phyloP scores from a whole-genome alignment of 768 basidiomycete species.

The Suillus sp. region DNA sequence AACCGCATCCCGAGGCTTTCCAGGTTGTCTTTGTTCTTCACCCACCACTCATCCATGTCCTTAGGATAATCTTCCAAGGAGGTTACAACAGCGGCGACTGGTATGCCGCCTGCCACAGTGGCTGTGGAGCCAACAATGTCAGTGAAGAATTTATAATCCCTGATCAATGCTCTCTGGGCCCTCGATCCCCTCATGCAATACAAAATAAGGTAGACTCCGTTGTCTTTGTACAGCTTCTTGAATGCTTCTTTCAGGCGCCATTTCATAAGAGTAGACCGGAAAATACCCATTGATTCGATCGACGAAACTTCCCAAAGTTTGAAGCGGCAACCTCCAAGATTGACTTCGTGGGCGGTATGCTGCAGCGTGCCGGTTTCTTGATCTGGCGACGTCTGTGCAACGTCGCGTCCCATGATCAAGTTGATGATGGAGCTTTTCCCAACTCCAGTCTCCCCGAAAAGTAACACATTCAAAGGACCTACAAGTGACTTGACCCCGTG shows the following conservation, averaged over 20 bases:
- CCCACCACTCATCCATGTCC: constrained; percentile 40
- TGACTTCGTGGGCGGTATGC: neutral
- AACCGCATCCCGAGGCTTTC: constrained; percentile 29
- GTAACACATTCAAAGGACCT: neutral
- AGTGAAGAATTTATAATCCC: constrained; percentile 28
- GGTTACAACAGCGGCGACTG: constrained; percentile 42
- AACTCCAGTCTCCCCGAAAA: constrained; percentile 6
- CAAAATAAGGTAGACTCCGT: constrained; percentile 32
- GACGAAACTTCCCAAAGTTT: constrained; percentile 1
- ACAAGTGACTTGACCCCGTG: neutral
- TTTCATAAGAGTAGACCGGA: constrained; percentile 8
- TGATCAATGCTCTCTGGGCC: constrained; percentile 26
- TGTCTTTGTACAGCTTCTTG: constrained; percentile 25
- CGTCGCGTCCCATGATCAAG: neutral
- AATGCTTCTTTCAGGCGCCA: constrained; percentile 25
- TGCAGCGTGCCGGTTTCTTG: neutral
- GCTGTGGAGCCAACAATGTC: constrained; percentile 3
- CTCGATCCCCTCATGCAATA: constrained; percentile 36
- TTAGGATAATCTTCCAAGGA: constrained; percentile 38
- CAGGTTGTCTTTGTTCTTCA: constrained; percentile 26
- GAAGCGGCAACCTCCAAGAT: neutral
- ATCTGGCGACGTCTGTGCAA: neutral
- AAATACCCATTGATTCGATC: constrained; percentile 24
- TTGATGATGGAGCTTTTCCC: neutral
- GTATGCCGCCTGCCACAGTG: constrained; percentile 20